Percentiles rank a stretch among this genome's conserved stretches.
These are phyloP conservation scores for Euphrasia arctica DNA, from an alignment of 305 asterid genomes.

Conservation along the genomic window DNA sequence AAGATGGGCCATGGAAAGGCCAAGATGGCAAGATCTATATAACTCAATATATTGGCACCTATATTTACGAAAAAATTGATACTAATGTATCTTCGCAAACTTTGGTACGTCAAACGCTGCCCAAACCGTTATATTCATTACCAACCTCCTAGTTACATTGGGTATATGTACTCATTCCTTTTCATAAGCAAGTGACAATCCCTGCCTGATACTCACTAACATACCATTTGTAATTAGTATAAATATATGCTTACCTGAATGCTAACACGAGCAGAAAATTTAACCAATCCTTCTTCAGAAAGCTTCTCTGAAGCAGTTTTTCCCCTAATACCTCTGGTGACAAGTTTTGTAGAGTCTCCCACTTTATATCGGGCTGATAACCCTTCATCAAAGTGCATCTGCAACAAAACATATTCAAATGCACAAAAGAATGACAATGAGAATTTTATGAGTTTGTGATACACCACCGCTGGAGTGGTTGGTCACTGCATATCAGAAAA, in stretches of 20 bases:
- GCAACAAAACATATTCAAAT: slow-evolving; percentile 31
- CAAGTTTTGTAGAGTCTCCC: slow-evolving; percentile 76
- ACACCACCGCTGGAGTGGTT: slow-evolving; percentile 13
- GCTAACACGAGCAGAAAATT: slow-evolving; percentile 86
- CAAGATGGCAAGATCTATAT: slow-evolving; percentile 21
- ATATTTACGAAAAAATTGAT: not conserved
- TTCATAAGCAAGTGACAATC: slow-evolving; percentile 16
- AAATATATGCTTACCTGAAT: slow-evolving; percentile 56
- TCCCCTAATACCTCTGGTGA: slow-evolving; percentile 76
- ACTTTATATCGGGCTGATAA: slow-evolving; percentile 71
- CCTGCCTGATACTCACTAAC: slow-evolving; percentile 18
- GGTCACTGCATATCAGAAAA: slow-evolving; percentile 6
- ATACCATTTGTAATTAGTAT: not conserved
- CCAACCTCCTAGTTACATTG: slow-evolving; percentile 6
- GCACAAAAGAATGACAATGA: slow-evolving; percentile 22
- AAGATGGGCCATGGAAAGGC: slow-evolving; percentile 20
- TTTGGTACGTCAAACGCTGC: not conserved
- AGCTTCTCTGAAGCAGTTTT: slow-evolving; percentile 93
- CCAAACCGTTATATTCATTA: slow-evolving; percentile 10
- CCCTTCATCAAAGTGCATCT: slow-evolving; percentile 96
- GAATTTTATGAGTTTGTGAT: slow-evolving; percentile 13
- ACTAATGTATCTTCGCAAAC: slow-evolving; percentile 3
- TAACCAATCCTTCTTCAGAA: slow-evolving; percentile 90
- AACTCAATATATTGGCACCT: slow-evolving; percentile 2
- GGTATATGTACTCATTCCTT: slow-evolving; percentile 9